A percentile compares a stretch with the other conserved stretches of the same genome.
phyloP scores from a whole-genome alignment of 1,284 basidiomycete species.

The Macrocystidia cucumis region DNA sequence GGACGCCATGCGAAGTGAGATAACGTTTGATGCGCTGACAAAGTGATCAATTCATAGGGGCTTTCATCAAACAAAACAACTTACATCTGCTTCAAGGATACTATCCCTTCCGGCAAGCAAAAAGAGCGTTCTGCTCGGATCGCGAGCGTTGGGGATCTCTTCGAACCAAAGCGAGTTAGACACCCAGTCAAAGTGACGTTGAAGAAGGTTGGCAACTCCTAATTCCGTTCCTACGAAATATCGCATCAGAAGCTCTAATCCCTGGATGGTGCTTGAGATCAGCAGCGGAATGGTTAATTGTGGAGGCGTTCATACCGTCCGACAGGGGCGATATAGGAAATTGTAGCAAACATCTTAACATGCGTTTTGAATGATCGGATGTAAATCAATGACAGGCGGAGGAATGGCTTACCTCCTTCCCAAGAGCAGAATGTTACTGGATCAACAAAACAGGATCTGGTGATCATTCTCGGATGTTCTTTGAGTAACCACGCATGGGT shows the following conservation, averaged over 20 bases:
- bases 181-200: slow-evolving; percentile 80
- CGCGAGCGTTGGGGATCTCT: slow-evolving; percentile 73
- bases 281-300: no score
- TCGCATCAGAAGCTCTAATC: slow-evolving; percentile 71
- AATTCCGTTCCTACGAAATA: slow-evolving; percentile 85
- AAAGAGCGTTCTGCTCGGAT: slow-evolving; percentile 54
- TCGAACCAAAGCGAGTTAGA: slow-evolving; percentile 87
- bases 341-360: slow-evolving; percentile 82
- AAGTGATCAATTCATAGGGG: background rate
- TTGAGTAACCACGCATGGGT: slow-evolving; percentile 84
- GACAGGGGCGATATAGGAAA: slow-evolving; percentile 69
- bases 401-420: slow-evolving; percentile 65
- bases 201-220: slow-evolving; percentile 80
- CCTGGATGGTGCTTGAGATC: slow-evolving; percentile 29
- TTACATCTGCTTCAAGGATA: slow-evolving; percentile 68
- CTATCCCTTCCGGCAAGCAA: slow-evolving; percentile 77
- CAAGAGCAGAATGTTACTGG: slow-evolving; percentile 86
- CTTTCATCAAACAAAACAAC: slow-evolving; percentile 9
- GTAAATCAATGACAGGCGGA: background rate
- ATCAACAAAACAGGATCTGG: slow-evolving; percentile 82
- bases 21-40: slow-evolving; percentile 65
- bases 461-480: slow-evolving; percentile 58
- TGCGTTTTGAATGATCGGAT: slow-evolving; percentile 7
- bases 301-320: slow-evolving; percentile 35
- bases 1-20: slow-evolving; percentile 68